phyloP scores from a whole-genome alignment of 768 basidiomycete species.

The Amanita rimosa region DNA sequence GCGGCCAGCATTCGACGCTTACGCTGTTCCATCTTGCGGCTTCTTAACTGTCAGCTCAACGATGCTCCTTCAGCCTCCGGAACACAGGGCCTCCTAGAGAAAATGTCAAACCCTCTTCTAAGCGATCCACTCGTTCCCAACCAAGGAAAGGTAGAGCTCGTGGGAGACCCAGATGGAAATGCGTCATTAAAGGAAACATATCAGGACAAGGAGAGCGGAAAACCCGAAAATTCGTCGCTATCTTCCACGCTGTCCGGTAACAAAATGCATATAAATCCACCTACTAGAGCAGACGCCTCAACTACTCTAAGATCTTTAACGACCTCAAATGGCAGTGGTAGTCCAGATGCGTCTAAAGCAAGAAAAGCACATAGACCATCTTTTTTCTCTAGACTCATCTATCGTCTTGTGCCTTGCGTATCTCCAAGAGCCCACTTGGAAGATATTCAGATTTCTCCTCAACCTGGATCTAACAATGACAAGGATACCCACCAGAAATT shows the following conservation, averaged over 20 bases:
- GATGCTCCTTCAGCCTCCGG: background rate
- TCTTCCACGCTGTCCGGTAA: slow-evolving; percentile 13
- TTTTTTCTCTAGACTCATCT: slow-evolving; percentile 48
- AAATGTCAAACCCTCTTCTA: background rate
- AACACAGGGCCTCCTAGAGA: background rate
- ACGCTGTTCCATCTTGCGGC: background rate
- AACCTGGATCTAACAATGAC: slow-evolving; percentile 6
- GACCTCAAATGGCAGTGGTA: slow-evolving; percentile 11
- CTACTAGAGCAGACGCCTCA: slow-evolving; percentile 7
- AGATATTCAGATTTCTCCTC: slow-evolving; percentile 18
- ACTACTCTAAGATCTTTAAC: slow-evolving; percentile 11
- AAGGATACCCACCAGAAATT: slow-evolving; percentile 6
- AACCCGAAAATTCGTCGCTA: slow-evolving; percentile 17
- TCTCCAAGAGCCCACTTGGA: slow-evolving; percentile 40
- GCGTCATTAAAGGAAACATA: background rate
- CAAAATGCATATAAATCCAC: slow-evolving; percentile 8
- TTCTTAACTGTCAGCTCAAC: background rate
- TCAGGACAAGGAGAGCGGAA: slow-evolving; percentile 10
- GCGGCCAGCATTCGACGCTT: background rate
- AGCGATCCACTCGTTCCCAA: background rate
- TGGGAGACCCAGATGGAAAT: background rate
- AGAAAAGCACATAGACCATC: slow-evolving; percentile 29
- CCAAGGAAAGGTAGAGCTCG: background rate
- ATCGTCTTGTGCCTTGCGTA: slow-evolving; percentile 56
- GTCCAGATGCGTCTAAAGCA: slow-evolving; percentile 10